Evolutionary conservation across 2,329 filamentous ascomycete genomes (phyloP).

Genomic region (Eutypa lata): DNA sequence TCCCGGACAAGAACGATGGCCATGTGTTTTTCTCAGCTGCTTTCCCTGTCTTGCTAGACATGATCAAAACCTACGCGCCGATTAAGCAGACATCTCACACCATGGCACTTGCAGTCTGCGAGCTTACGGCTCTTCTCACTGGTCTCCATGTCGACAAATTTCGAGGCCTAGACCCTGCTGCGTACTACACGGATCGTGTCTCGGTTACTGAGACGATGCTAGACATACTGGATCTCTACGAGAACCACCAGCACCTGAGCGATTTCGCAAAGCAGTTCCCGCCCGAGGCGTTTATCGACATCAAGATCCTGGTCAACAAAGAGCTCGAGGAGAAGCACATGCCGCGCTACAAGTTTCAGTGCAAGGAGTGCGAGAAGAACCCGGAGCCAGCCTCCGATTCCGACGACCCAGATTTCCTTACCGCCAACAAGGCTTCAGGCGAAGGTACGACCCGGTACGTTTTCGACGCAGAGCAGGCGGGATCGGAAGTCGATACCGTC

Average conservation of each 20-base stretch:
- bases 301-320: slow-evolving; percentile 83
- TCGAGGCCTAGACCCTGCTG: slow-evolving; percentile 45
- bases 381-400: slow-evolving; percentile 25
- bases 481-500: slow-evolving; percentile 66
- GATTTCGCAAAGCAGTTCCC: slow-evolving; percentile 70
- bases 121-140: slow-evolving; percentile 71
- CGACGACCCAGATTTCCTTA: slow-evolving; percentile 28
- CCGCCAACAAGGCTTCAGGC: slow-evolving; percentile 36
- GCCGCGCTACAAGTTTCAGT: slow-evolving; percentile 63
- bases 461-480: slow-evolving; percentile 74
- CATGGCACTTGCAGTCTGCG: slow-evolving; percentile 77
- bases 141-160: slow-evolving; percentile 51
- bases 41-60: slow-evolving; percentile 80
- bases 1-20: slow-evolving; percentile 41
- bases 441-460: slow-evolving; percentile 87
- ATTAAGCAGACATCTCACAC: slow-evolving; percentile 86
- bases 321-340: slow-evolving; percentile 65
- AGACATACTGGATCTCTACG: slow-evolving; percentile 89
- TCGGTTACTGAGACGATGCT: slow-evolving; percentile 74
- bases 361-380: slow-evolving; percentile 46
- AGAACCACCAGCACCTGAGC: slow-evolving; percentile 73
- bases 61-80: slow-evolving; percentile 90
- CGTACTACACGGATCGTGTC: slow-evolving; percentile 43
- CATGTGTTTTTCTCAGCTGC: slow-evolving; percentile 63
- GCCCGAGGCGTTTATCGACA: slow-evolving; percentile 75